phyloP scores from a whole-genome alignment of 2,329 filamentous ascomycete genomes.

The Botrytis byssoidea region DNA sequence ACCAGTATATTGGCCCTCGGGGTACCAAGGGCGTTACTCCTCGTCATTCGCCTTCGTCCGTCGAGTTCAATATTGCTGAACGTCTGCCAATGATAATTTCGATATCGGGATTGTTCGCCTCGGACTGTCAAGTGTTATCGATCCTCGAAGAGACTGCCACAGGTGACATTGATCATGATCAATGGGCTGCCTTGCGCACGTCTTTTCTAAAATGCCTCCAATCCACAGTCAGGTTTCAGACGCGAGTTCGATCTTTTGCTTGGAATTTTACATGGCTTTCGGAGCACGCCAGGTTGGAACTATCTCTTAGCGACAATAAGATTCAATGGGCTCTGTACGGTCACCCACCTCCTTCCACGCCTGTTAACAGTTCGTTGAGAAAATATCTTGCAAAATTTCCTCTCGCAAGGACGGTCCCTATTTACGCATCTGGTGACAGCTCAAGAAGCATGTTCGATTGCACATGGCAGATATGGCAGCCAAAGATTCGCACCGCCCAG shows the following conservation, averaged over 20 bases:
- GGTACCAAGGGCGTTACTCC: conserved; percentile 43
- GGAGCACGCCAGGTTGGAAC: conserved; percentile 41
- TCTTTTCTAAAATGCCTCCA: conserved; percentile 39
- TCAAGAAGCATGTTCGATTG: conserved; percentile 41
- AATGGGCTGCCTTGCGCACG: conserved; percentile 39
- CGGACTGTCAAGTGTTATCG: conserved; percentile 35
- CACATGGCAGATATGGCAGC: conserved; percentile 46
- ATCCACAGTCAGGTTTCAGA: conserved; percentile 40
- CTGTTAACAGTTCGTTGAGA: conserved; percentile 42
- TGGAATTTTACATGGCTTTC: conserved; percentile 44
- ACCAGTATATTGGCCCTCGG: conserved; percentile 46
- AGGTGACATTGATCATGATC: conserved; percentile 28
- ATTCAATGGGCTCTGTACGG: conserved; percentile 51
- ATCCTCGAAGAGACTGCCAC: conserved; percentile 39
- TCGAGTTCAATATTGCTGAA: neutral
- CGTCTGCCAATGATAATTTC: neutral
- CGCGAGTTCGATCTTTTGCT: neutral
- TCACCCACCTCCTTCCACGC: conserved; percentile 29
- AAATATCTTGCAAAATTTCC: conserved; percentile 44
- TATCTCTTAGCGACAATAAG: conserved; percentile 39
- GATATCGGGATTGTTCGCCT: conserved; percentile 14
- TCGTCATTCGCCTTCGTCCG: conserved; percentile 41
- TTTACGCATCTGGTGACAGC: neutral
- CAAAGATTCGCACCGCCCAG: conserved; percentile 39
- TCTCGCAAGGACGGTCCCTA: conserved; percentile 48